Evolutionary conservation across 2,329 filamentous ascomycete species (phyloP), one percentile per base, ranked within the genome.

Genomic region (Exophiala alcalophila): DNA sequence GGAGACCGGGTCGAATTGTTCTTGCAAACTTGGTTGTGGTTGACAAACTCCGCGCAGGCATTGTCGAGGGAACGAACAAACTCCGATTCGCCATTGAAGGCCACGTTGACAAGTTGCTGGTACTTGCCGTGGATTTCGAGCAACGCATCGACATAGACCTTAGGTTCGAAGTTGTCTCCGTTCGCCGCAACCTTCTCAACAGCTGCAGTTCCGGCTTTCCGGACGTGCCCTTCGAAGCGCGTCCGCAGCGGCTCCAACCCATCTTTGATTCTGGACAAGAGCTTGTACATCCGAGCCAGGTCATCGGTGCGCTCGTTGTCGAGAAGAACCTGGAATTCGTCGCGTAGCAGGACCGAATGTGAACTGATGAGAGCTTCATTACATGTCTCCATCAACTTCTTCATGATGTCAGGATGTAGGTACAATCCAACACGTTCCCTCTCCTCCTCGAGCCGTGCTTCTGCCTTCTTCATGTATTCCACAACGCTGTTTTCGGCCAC

Each of bases 391-490:
- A 90, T 94, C 40, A 98, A 72, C 11, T 82, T 83, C 5, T 81
- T 70, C 55, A 86, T 85, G 44, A 97, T 96, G 65, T 98, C 92
- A 24, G 81, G 80, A 59, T 97, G 88, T 31, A 98, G 75, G 61
- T 94, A 98, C 61, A 97, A 80, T 53, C 81, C 81, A 7, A 98
- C 92, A 18, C 92, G 86, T 61, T 91, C 87, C 68, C 94, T 92
- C 66, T 98, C 92, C 66, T 98, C 92, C 5, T 87, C 80, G 48
- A 98, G 69, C 21, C 92, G 83, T 28, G 80, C 69, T 68, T 97
- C 91, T 1, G 92, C 94, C 77, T 98, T 98, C 74, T 97, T 97
- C 92, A 98, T 97, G 69, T 97, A 98, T 62, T 98, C 92, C 23
- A 98, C 90, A 3, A 98, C 89, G 52, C 86, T 94, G 64, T 98